Base-by-base conservation (phyloP, 2,329 filamentous ascomycete species). In the Trichophyton benhamiae region DNA sequence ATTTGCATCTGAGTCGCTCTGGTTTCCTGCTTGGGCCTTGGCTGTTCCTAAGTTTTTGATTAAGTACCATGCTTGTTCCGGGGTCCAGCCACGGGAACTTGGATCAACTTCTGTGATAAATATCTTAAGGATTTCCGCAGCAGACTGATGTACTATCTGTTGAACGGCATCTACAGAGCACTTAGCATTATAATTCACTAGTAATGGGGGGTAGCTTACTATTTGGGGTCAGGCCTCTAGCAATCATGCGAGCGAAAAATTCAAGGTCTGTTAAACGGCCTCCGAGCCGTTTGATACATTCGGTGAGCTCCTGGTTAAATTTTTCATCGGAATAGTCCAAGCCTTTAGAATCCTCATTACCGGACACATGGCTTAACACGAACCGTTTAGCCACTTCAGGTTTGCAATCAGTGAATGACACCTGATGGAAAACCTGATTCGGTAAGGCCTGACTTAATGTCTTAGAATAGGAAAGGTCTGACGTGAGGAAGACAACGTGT, bases 191-290 rank as follows among this genome's bases (percentile, higher is more conserved):
- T 33, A 25, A 7, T 20, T 27, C 17, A 49, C 20, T 8, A 17
- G 27, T 13, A 48, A 11, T n/a, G 8, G 38, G 49, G 6, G 13
- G 53, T 9, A 42, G 17, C 70, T 27, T 67, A 77, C 77, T 81
- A 65, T 81, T 82, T 0, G 94, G 94, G 1, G 82, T 87, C 72
- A 96, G 91, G 15, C 94, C 92, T 0, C 87, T 85, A 74, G 90
- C 89, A 67, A 99, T 87, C 17, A 94, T 83, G 41, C 92, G 85
- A n/a, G 91, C 88, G 49, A 99, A 83, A 70, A 94, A 95, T 71
- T 97, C 92, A 20, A 99, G 85, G 70, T 99, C 94, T 0, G 91
- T 96, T n/a, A 99, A 81, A 2, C 94, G 88, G 1, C 94, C 94
- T 22, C 94, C 94, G 1, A 99, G 81, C 0, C 86, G 82, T 30